Evolutionary conservation across 1,139 yeast species (phyloP).

Genomic region (Candida neerlandica): DNA sequence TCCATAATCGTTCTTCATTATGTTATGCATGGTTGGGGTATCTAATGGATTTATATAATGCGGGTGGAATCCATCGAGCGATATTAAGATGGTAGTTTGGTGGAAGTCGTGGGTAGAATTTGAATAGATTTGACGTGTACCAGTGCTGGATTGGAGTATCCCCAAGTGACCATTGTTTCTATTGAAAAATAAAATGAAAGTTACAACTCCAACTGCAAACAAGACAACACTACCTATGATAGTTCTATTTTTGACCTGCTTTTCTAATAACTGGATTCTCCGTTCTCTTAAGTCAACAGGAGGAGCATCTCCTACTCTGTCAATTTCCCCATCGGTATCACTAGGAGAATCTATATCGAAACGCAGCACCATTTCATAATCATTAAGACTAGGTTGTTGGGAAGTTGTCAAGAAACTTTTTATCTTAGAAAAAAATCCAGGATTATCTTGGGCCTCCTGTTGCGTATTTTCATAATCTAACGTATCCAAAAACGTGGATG

Average conservation of each 20-base stretch:
- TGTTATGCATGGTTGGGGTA: constrained; percentile 71
- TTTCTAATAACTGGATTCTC: constrained; percentile 16
- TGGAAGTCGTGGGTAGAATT: constrained; percentile 76
- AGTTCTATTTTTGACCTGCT: constrained; percentile 16
- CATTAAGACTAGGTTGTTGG: not conserved
- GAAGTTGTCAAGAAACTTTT: constrained; percentile 12
- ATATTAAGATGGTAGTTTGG: constrained; percentile 76
- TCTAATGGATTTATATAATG: constrained; percentile 68
- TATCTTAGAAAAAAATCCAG: constrained; percentile 10
- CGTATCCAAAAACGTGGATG: constrained; percentile 17
- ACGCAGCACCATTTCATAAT: constrained; percentile 17
- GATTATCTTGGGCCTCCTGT: not conserved
- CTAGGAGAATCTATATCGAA: constrained; percentile 12
- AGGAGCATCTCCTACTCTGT: constrained; percentile 8
- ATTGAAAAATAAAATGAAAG: constrained; percentile 10
- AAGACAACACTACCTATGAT: constrained; percentile 13
- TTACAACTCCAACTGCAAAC: constrained; percentile 9
- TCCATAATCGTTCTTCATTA: constrained; percentile 58
- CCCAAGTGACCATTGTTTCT: not conserved
- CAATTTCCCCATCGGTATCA: constrained; percentile 9
- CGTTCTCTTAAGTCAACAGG: constrained; percentile 16
- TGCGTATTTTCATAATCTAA: constrained; percentile 25
- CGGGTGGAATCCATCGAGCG: constrained; percentile 91
- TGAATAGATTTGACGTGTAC: constrained; percentile 26
- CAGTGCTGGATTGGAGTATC: not conserved